Evolutionary conservation across 768 basidiomycete species (phyloP), one percentile per base, ranked within the genome.

Genomic region (Tylopilus plumbeoviolaceoides): DNA sequence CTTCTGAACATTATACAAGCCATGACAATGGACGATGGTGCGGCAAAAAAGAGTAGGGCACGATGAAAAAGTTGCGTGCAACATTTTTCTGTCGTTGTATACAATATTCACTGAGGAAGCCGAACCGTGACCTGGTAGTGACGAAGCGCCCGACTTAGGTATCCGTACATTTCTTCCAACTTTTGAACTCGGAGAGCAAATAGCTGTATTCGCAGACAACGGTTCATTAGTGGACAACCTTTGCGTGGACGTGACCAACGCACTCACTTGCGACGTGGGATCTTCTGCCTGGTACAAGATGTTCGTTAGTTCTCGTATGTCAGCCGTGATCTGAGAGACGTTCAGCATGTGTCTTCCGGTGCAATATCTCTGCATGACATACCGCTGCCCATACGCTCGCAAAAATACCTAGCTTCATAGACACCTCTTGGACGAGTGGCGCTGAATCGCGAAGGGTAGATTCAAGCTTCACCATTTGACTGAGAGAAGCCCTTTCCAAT

Each of bases 131-230:
- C 49, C 21, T 64, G 62, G 38, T 63, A 64, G 30, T 56, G 47
- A 28, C 57, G 59, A 39, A 64, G 62, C 5, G 63, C 62, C 27
- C 42, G 56, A 23, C 60, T 59, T 9, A 64, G 63, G 39, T 55
- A 62, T 20, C 53, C 53, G 5, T 63, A 63, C 58, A 63, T 46
- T 4, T 1, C 47, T 45, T 63, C 62, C 25, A 63, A 39, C 35
- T 40, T 47, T 20, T 51, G 42, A 33, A 63, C 44, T 14, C 62
- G 62, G 12, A 33, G 36, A 43, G 42, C 18, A 42, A 63, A 63
- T 15, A 63, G 23, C 62, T 60, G 7, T 3, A 15, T n/a, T 23
- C 3, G 18, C n/a, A n/a, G 7, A 38, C 1, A 18, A 5, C n/a
- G 6, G 17, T n/a, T 12, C 2, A 9, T 57, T 5, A 51, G 27